Base-by-base conservation (phyloP, 805 yeast species). In the Barnettozyma botsteinii region DNA sequence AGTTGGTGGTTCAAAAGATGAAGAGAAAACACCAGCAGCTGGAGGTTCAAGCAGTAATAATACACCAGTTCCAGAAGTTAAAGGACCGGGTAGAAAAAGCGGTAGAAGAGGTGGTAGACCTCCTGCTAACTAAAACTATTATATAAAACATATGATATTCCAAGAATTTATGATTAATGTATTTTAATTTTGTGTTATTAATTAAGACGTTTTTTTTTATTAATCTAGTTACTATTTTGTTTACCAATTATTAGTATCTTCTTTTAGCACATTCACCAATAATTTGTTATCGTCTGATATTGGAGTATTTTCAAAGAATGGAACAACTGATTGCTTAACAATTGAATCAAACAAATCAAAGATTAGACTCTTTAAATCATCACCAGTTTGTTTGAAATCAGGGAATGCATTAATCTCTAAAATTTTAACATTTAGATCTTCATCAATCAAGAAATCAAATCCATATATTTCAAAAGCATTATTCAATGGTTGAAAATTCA, bases 311-410 rank as follows among this genome's bases (percentile, higher is more conserved):
- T 12, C 8, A 11, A 75, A 56, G 50, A 74, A 67, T 4, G 85
- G 84, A 10, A 54, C 62, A 25, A 81, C 75, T 9, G 73, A 67
- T 8, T 62, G 58, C 4, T 60, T 52, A 1, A 77, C 74, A 0
- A 78, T 74, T 10, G 70, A 71, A 21, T 73, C 78, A 52, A 89
- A 84, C 32, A 89, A 65, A 26, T 73, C 82, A 47, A 70, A 69
- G 23, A 93, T 84, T 18, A 87, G 53, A 2, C 51, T 66, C 54
- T 82, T 84, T 51, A 91, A 66, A 7, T 73, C 82, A 13, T 66
- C 74, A 14, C 98, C 98, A 0, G 98, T 93, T 62, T 93, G 98
- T 55, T 87, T 88, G 65, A 93, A 93, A 57, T 93, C 98, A 1
- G 98, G 98, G 56, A 82, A 93, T 13, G 98, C 81, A 55, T 93